Base-by-base conservation (phyloP, 495 filamentous ascomycete species). In the Hyaloscypha variabilis region DNA sequence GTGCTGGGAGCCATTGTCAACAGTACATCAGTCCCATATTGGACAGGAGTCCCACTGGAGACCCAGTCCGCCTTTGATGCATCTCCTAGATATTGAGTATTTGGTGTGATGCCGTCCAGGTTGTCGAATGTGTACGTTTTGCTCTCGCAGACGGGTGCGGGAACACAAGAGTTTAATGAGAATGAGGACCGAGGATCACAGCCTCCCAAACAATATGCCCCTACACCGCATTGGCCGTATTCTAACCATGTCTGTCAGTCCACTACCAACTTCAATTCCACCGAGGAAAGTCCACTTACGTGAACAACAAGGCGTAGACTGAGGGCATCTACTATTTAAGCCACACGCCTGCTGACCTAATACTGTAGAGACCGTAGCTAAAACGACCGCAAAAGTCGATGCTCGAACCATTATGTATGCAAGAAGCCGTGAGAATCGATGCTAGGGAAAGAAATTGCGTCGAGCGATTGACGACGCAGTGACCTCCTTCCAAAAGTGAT, bases 181-280 rank as follows among this genome's bases (percentile, higher is more conserved):
- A 85, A 88, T 34, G 94, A 97, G 76, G 85, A 87, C 64, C 85
- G 85, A 46, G 91, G 90, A 75, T 99, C 94, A 80, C 95, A 99
- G 65, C 95, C 95, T 62, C 96, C 96, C 25, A 99, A 88, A 71
- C 95, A 99, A 83, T 90, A 98, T 57, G 93, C 95, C 71, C 95
- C 95, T 50, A 92, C 89, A 80, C 94, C 86, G 73, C 95, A 99
- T 79, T 95, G 84, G 67, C 91, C 91, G 78, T 99, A 99, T 78
- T 94, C 94, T 98, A 71, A 56, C 31, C 39, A 60, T 25, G 11
- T 36, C 42, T 25, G 65, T 62, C 26, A 67, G 63, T 21, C 67
- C 21, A 67, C 69, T 65, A 24, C 67, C 57, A 55, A 56, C 6
- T 67, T 76, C 66, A 77, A 73, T 54, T 11, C 29, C 50, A 19